These are phyloP conservation scores for Fusarium drepaniforme DNA, from an alignment of 2,329 filamentous ascomycete genomes.

Conservation along the genomic window DNA sequence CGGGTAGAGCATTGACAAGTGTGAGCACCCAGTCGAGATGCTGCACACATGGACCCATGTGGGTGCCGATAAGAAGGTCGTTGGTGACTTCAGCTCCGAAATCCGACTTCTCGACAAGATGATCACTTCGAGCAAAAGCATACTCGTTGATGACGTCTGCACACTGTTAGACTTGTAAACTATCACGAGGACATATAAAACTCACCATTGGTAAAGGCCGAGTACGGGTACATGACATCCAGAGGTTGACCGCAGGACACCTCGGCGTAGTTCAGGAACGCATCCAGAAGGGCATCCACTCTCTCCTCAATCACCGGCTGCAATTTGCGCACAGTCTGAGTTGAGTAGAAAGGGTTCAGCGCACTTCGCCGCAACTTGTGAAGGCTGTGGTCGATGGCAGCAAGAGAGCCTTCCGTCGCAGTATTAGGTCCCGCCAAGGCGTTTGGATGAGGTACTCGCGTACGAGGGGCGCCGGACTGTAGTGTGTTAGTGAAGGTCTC, in stretches of 20 bases:
- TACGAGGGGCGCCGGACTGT: conserved; percentile 52
- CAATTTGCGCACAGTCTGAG: conserved; percentile 52
- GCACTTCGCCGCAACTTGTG: conserved; percentile 50
- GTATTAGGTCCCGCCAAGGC: conserved; percentile 28
- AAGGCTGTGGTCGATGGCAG: conserved; percentile 51
- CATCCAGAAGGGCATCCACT: conserved; percentile 49
- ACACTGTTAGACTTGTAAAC: neutral
- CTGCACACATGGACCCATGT: conserved; percentile 52
- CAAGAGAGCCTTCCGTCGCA: conserved; percentile 48
- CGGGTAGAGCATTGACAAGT: conserved; percentile 51
- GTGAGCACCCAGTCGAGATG: conserved; percentile 52
- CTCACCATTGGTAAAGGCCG: conserved; percentile 54
- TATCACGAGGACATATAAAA: neutral
- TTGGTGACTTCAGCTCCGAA: conserved; percentile 53
- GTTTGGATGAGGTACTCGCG: conserved; percentile 30
- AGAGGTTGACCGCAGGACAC: conserved; percentile 44
- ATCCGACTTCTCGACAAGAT: conserved; percentile 49
- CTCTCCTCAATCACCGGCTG: conserved; percentile 53
- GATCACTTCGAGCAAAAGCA: conserved; percentile 52
- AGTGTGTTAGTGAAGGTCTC: conserved; percentile 22
- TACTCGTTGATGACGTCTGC: conserved; percentile 56
- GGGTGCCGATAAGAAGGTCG: conserved; percentile 52
- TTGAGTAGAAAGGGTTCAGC: conserved; percentile 54
- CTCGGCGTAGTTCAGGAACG: conserved; percentile 46
- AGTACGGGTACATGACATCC: conserved; percentile 53